Evolutionary conservation across 2,329 filamentous ascomycete species (phyloP).

Genomic region (Diplodia corticola): DNA sequence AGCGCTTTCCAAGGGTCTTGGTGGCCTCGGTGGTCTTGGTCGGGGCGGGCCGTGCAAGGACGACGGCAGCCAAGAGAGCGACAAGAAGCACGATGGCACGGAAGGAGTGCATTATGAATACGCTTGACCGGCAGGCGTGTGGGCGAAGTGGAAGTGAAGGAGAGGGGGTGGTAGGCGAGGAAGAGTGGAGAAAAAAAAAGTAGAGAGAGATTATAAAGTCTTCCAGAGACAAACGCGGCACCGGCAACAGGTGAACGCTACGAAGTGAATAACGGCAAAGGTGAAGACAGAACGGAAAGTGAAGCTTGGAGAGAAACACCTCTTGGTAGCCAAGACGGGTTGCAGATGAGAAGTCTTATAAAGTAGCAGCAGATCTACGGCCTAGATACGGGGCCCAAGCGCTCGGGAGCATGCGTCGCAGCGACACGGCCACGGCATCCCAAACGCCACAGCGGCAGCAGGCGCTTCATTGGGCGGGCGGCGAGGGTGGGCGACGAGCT

Average conservation of each 20-base stretch:
- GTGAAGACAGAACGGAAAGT: neutral
- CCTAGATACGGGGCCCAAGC: neutral
- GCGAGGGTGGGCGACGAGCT: neutral
- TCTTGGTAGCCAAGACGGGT: slow-evolving; percentile 17
- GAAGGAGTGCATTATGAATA: slow-evolving; percentile 36
- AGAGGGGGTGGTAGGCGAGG: neutral
- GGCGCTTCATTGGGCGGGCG: slow-evolving; percentile 11
- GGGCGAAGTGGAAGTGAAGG: neutral
- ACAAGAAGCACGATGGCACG: slow-evolving; percentile 45
- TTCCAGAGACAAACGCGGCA: slow-evolving; percentile 18
- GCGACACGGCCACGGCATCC: neutral
- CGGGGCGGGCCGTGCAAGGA: slow-evolving; percentile 49
- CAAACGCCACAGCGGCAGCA: neutral
- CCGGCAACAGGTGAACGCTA: neutral
- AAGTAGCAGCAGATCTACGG: neutral
- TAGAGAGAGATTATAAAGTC: neutral
- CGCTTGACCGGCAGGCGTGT: slow-evolving; percentile 22
- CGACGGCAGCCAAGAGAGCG: slow-evolving; percentile 50
- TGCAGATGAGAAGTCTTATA: slow-evolving; percentile 6
- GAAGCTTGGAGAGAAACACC: slow-evolving; percentile 17
- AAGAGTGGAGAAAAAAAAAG: neutral
- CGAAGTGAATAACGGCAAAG: slow-evolving; percentile 9
- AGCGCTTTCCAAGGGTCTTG: slow-evolving; percentile 50
- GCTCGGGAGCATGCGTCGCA: neutral
- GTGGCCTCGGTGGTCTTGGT: slow-evolving; percentile 31